A percentile compares a stretch with the other conserved stretches of the same genome.
These are phyloP conservation scores for Candida pseudofarinosa DNA, from an alignment of 805 yeast genomes.

Conservation along the genomic window DNA sequence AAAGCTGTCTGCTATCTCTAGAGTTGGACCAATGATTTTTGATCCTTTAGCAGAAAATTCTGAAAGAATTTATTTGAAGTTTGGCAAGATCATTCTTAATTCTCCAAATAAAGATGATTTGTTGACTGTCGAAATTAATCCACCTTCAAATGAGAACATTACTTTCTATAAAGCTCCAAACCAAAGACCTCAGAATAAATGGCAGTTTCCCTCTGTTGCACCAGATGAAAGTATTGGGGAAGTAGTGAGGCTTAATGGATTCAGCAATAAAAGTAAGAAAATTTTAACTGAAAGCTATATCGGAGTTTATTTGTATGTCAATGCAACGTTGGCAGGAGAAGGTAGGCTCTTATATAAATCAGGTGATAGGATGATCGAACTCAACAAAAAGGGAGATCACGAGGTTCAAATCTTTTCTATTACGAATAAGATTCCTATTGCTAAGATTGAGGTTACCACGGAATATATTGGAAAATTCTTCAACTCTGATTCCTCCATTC, in stretches of 20 bases:
- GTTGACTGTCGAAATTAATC: constrained; percentile 50
- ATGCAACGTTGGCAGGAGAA: constrained; percentile 60
- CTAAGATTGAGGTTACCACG: constrained; percentile 51
- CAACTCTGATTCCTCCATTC: constrained; percentile 55
- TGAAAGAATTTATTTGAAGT: constrained; percentile 56
- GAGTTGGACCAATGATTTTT: constrained; percentile 60
- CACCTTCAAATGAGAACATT: constrained; percentile 48
- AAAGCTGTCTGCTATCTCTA: constrained; percentile 51
- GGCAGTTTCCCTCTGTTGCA: constrained; percentile 73
- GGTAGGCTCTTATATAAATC: constrained; percentile 51
- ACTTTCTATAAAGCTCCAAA: constrained; percentile 67
- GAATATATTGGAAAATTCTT: constrained; percentile 66
- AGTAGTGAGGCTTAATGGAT: constrained; percentile 57
- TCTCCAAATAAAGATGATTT: constrained; percentile 31
- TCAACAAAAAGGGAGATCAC: constrained; percentile 38
- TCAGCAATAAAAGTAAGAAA: constrained; percentile 33
- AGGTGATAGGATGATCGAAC: constrained; percentile 45
- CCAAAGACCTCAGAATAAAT: constrained; percentile 45
- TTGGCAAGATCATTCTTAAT: constrained; percentile 45
- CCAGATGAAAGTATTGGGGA: constrained; percentile 75
- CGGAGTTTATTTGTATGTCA: constrained; percentile 52
- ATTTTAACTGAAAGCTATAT: constrained; percentile 50
- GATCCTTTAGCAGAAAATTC: constrained; percentile 58
- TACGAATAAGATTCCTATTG: constrained; percentile 32
- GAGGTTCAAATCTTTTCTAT: constrained; percentile 42